Percentiles rank a stretch among this genome's conserved stretches.
Conservation (phyloP, 768 basidiomycete genomes). For the Leccinum uliginosum region DNA sequence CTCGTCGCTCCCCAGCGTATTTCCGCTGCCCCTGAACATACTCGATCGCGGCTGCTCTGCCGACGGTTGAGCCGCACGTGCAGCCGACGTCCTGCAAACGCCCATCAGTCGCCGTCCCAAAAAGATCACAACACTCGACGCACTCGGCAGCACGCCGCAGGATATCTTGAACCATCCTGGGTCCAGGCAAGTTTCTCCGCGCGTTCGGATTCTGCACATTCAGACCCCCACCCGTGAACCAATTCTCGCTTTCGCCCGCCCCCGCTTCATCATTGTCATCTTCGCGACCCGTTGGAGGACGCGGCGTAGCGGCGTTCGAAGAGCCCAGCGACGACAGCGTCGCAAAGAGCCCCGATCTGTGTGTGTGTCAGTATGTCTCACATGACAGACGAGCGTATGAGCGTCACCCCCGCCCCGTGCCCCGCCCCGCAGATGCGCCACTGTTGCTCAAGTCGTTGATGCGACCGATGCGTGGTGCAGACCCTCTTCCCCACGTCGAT, state of each 20-base stretch:
- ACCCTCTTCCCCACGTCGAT: constrained; percentile 39
- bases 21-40: constrained; percentile 68
- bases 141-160: constrained; percentile 82
- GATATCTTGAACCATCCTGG: constrained; percentile 63
- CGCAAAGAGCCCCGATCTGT: constrained; percentile 30
- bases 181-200: constrained; percentile 43
- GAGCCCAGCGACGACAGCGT: constrained; percentile 32
- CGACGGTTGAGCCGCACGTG: constrained; percentile 13
- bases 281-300: constrained; percentile 19
- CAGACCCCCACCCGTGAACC: constrained; percentile 94
- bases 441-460: constrained; percentile 45
- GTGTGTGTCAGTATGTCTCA: background rate
- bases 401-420: constrained; percentile 15
- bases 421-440: constrained; percentile 18
- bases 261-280: constrained; percentile 49
- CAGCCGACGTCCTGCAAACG: constrained; percentile 14
- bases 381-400: background rate
- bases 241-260: constrained; percentile 49
- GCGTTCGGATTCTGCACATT: constrained; percentile 83
- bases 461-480: constrained; percentile 44
- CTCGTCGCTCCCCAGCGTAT: constrained; percentile 89
- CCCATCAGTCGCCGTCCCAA: background rate
- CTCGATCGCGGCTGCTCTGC: constrained; percentile 17
- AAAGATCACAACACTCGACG: constrained; percentile 7
- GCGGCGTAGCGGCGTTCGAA: constrained; percentile 14